phyloP scores from a whole-genome alignment of 2,329 filamentous ascomycete genomes.

The Xylaria polymorpha region DNA sequence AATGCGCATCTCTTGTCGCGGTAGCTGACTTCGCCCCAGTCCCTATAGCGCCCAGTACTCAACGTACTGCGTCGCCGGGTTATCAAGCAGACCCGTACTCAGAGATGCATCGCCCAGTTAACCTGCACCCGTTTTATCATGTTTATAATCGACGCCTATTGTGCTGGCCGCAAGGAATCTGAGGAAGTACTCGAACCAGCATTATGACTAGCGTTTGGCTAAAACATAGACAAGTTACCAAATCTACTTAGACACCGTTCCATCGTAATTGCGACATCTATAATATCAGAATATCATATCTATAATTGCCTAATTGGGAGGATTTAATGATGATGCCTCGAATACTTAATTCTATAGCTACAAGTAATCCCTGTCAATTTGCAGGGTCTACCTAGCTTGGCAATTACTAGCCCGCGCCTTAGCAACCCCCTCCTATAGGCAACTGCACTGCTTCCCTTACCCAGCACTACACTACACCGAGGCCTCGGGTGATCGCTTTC shows the following conservation, averaged over 20 bases:
- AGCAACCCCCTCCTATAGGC: not conserved
- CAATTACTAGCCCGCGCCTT: not conserved
- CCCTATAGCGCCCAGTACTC: not conserved
- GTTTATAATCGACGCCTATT: not conserved
- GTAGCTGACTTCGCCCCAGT: too few species aligned
- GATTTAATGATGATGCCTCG: not conserved
- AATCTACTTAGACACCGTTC: too few species aligned
- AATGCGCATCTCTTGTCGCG: constrained; percentile 1
- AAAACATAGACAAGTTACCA: not conserved
- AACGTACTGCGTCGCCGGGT: not conserved
- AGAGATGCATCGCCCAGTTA: not conserved
- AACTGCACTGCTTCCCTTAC: not conserved
- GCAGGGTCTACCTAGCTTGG: constrained; percentile 5
- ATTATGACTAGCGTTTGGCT: not conserved
- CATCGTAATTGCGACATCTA: not conserved
- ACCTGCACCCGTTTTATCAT: constrained; percentile 19
- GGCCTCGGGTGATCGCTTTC: not conserved
- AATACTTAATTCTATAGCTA: not conserved
- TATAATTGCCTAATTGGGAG: not conserved
- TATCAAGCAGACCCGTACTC: constrained; percentile 14
- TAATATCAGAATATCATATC: not conserved
- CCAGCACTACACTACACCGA: not conserved
- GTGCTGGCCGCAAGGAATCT: constrained; percentile 6
- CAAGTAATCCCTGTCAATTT: constrained; percentile 1
- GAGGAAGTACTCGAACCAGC: constrained; percentile 6